Evolutionary conservation across 1,139 yeast species (phyloP).

Genomic region (Blastobotrys persicus): DNA sequence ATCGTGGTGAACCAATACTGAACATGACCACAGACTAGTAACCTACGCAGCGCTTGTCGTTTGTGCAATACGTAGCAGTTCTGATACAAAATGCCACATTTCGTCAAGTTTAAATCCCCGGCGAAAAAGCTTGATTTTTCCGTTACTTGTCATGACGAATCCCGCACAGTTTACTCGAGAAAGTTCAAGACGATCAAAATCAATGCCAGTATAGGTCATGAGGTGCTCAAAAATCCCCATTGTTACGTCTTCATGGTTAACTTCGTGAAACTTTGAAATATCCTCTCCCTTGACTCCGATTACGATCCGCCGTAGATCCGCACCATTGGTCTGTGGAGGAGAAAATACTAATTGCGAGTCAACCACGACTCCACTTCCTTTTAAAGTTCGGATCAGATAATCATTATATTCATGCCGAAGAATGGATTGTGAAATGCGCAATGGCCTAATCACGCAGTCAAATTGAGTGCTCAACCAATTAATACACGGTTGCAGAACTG

Average conservation of each 20-base stretch:
- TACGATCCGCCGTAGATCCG: constrained; percentile 23
- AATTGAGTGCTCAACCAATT: constrained; percentile 22
- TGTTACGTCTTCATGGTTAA: constrained; percentile 15
- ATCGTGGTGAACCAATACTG: no score
- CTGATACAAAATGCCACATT: constrained; percentile 15
- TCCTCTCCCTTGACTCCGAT: constrained; percentile 24
- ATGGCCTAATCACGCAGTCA: constrained; percentile 19
- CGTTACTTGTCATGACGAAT: constrained; percentile 24
- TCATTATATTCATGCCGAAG: constrained; percentile 15
- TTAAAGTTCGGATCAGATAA: constrained; percentile 11
- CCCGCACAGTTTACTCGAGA: constrained; percentile 27
- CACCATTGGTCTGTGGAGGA: constrained; percentile 11
- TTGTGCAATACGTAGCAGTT: constrained; percentile 7
- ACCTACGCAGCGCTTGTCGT: no score
- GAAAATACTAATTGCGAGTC: constrained; percentile 24
- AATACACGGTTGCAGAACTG: constrained; percentile 11
- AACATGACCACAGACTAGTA: no score
- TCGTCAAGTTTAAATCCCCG: constrained; percentile 8
- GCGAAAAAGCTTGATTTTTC: constrained; percentile 24
- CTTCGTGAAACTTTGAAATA: constrained; percentile 11
- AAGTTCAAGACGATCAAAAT: constrained; percentile 21
- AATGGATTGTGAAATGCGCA: constrained; percentile 13
- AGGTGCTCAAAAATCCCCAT: constrained; percentile 21
- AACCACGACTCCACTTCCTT: constrained; percentile 9
- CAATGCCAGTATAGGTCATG: constrained; percentile 19